These are phyloP conservation scores for Globisporangium uncinulatum DNA, from an alignment of 352 stramenopile species.

Conservation along the genomic window DNA sequence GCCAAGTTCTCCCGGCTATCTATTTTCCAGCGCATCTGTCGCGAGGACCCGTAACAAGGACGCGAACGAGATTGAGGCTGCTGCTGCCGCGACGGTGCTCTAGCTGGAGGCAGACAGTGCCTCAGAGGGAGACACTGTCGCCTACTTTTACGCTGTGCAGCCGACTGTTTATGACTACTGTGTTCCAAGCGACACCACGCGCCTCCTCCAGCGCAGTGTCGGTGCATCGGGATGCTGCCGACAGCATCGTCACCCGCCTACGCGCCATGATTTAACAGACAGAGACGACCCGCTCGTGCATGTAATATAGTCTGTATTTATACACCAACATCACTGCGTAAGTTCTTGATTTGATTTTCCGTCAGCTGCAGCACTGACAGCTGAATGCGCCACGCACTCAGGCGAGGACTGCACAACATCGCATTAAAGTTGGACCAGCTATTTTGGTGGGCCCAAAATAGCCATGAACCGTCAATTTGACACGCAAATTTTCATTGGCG, in stretches of 20 bases:
- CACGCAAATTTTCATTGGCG: background rate
- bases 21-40: slow-evolving; percentile 82
- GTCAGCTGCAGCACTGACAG: too few species aligned
- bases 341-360: too few species aligned
- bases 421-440: too few species aligned
- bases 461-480: background rate
- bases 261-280: background rate
- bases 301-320: too few species aligned
- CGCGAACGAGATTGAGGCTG: background rate
- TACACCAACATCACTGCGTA: too few species aligned
- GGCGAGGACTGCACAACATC: too few species aligned
- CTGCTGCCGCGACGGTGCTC: background rate
- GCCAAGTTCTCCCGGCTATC: slow-evolving; percentile 69
- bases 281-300: too few species aligned
- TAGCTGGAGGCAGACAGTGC: background rate
- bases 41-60: slow-evolving; percentile 40
- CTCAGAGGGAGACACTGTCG: background rate
- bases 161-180: slow-evolving; percentile 2
- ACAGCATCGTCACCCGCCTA: background rate
- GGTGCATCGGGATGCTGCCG: background rate
- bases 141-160: background rate
- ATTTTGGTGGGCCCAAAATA: too few species aligned
- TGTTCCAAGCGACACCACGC: background rate
- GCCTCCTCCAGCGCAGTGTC: background rate
- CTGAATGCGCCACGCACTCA: too few species aligned